phyloP scores from a whole-genome alignment of 2,329 filamentous ascomycete genomes.

The Rachicladosporium sp. region DNA sequence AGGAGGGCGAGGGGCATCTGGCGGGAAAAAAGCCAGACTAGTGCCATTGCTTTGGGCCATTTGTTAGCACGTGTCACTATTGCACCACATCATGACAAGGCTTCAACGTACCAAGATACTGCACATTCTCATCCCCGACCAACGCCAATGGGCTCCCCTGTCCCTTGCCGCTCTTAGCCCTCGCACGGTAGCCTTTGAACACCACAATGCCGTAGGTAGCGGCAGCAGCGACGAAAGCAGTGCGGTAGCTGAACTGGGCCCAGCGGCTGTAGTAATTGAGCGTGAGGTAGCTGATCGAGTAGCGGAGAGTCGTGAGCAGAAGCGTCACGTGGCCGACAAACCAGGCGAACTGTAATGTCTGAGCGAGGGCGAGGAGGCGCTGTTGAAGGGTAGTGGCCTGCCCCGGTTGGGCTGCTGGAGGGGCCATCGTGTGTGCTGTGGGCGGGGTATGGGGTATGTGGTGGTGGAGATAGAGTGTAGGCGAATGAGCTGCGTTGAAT shows the following conservation, averaged over 20 bases:
- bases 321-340: conserved; percentile 67
- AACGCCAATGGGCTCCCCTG: conserved; percentile 53
- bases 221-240: conserved; percentile 78
- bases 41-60: conserved; percentile 59
- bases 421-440: conserved; percentile 2
- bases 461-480: too few relatives aligned
- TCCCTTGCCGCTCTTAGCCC: conserved; percentile 57
- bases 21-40: conserved; percentile 86
- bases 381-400: conserved; percentile 9
- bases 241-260: conserved; percentile 77
- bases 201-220: conserved; percentile 96
- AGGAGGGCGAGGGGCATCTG: conserved; percentile 84
- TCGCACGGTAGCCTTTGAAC: conserved; percentile 89
- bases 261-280: conserved; percentile 73
- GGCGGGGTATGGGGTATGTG: too few relatives aligned
- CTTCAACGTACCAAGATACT: conserved; percentile 70
- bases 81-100: too few relatives aligned
- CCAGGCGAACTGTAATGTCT: conserved; percentile 81
- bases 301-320: conserved; percentile 71
- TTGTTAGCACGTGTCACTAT: conserved; percentile 2
- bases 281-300: conserved; percentile 71
- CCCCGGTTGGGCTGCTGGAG: conserved; percentile 5
- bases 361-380: conserved; percentile 42
- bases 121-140: conserved; percentile 85
- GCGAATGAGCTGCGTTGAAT: too few relatives aligned